Base-by-base conservation (phyloP, 192 early-diverging fungal genomes). In the Coemansia pectinata region DNA sequence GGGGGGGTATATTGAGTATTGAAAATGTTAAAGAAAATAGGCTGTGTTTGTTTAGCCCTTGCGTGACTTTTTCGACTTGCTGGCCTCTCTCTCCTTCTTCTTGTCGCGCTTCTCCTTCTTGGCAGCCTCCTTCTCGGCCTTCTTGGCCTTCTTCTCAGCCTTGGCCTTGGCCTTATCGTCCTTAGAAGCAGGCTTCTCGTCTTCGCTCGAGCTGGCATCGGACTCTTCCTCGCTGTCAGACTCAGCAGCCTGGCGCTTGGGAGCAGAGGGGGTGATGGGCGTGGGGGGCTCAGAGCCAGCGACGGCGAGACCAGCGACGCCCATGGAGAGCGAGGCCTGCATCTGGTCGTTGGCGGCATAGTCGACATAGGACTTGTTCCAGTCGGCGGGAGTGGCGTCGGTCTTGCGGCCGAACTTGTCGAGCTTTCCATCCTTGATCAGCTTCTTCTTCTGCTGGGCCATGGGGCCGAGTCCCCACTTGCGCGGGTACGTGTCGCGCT, bases 401-500 rank as follows among this genome's bases (percentile, higher is more conserved):
- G 89, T 98, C 50, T 89, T 87, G 72, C 95, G 91, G 27, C 97
- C 97, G 73, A 86, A 98, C 87, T 98, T 98, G 86, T 99, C 97
- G 17, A 99, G 87, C 87, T 98, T 96, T 31, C 97, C 97, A 39
- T 95, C 94, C 87, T 95, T 94, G 87, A 97, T 92, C 69, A 99
- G 74, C 87, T 96, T 95, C 90, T 99, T 99, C 89, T 99, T 99
- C 84, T 95, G 91, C 76, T 89, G 86, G 21, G 97, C 97, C 77
- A 94, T 89, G 27, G 96, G 96, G 48, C 97, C 97, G 68, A 99
- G 86, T 17, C 97, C 97, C 97, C 97, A 99, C 71, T 93, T 89
- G 60, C 95, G 91, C 48, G 97, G 97, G 81, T 99, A 99, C 6
- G 97, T 98, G 84, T 99, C 97, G 55, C 97, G 92, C 84, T 99